These are phyloP conservation scores for Lasiodiplodia theobromae DNA, from an alignment of 2,329 filamentous ascomycete species.

Conservation along the genomic window DNA sequence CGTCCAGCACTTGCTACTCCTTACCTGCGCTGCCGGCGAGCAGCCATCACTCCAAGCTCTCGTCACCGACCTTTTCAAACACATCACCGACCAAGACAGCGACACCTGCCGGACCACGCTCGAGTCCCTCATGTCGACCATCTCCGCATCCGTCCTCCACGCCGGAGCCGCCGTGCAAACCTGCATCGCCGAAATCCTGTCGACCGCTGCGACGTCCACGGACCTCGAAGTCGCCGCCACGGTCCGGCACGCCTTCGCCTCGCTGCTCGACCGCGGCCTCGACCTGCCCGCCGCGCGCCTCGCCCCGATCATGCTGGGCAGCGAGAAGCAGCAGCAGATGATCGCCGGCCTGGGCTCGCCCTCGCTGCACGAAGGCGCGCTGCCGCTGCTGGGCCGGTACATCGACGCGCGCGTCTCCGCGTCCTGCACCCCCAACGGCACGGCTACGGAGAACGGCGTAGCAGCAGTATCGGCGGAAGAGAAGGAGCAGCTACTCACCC, in stretches of 20 bases:
- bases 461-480: background rate
- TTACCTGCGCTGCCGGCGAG: background rate
- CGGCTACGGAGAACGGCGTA: background rate
- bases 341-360: constrained; percentile 11
- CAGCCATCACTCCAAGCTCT: background rate
- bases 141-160: background rate
- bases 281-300: background rate
- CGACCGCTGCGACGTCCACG: background rate
- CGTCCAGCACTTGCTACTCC: constrained; percentile 4
- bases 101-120: constrained; percentile 17
- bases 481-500: background rate
- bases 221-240: constrained; percentile 20
- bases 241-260: constrained; percentile 14
- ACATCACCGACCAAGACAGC: background rate
- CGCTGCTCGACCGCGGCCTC: constrained; percentile 24
- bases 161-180: background rate
- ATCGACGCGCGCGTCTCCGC: background rate
- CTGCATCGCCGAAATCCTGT: background rate
- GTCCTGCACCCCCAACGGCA: background rate
- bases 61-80: background rate
- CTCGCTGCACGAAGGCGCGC: constrained; percentile 20
- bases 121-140: background rate
- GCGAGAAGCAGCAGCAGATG: background rate
- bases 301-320: constrained; percentile 8
- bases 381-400: constrained; percentile 16